phyloP scores from a whole-genome alignment of 306 rosid species.

The Quercus parvula region DNA sequence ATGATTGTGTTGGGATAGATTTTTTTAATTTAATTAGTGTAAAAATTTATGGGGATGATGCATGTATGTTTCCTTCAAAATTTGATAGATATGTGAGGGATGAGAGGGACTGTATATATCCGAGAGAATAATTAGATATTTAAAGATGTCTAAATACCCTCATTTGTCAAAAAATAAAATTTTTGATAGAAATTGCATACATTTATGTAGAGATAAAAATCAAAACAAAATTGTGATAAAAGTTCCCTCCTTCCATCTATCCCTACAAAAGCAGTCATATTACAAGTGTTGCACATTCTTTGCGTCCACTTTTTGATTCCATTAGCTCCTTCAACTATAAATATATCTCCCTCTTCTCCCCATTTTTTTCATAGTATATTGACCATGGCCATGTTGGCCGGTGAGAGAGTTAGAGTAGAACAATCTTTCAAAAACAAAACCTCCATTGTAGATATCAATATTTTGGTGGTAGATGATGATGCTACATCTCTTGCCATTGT shows the following conservation, averaged over 20 bases:
- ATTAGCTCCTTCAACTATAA: background rate
- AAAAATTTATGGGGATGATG: background rate
- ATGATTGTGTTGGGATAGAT: conserved; percentile 12
- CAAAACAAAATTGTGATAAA: background rate
- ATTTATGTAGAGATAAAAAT: background rate
- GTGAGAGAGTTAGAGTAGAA: conserved; percentile 10
- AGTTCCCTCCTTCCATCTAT: background rate
- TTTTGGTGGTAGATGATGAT: conserved; percentile 74
- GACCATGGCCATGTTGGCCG: conserved; percentile 15
- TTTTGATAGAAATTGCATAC: no score
- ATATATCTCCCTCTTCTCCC: background rate
- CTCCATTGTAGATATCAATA: conserved; percentile 14
- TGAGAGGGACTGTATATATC: no score
- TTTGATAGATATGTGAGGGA: background rate
- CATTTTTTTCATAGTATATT: no score
- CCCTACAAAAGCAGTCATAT: background rate
- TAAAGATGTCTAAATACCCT: no score
- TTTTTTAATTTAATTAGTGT: conserved; percentile 17
- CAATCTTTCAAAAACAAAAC: background rate
- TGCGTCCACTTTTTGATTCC: background rate
- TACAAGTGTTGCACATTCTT: background rate
- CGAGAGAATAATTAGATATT: no score
- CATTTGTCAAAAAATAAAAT: no score
- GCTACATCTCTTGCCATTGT: conserved; percentile 34
- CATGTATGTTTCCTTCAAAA: conserved; percentile 4